Conservation (phyloP, 1,284 basidiomycete species). For the Melampsora larici-populina region DNA sequence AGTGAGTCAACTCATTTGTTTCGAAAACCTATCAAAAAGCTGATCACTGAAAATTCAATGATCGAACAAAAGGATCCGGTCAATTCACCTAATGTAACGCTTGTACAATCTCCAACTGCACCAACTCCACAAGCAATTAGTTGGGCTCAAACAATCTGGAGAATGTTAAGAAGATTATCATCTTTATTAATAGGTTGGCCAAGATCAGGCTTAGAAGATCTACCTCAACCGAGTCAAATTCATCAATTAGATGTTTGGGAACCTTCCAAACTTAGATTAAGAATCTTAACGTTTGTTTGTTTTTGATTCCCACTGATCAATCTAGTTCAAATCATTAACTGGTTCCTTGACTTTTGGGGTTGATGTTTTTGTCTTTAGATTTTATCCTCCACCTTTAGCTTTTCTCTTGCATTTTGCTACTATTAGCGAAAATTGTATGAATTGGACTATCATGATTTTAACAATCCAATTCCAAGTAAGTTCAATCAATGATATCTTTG, state of each 20-base stretch:
- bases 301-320: neutral
- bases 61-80: conserved; percentile 19
- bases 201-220: conserved; percentile 56
- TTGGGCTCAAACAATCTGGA: conserved; percentile 49
- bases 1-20: conserved; percentile 52
- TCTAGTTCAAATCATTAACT: neutral
- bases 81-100: conserved; percentile 31
- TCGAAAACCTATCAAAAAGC: neutral
- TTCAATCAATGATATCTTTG: conserved; percentile 47
- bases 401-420: conserved; percentile 68
- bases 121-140: conserved; percentile 51
- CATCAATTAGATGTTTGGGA: conserved; percentile 74
- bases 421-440: conserved; percentile 69
- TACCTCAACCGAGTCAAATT: conserved; percentile 58
- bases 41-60: too few relatives aligned
- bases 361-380: conserved; percentile 48
- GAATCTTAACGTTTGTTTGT: conserved; percentile 59
- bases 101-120: conserved; percentile 16
- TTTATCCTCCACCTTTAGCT: conserved; percentile 72
- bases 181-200: conserved; percentile 62
- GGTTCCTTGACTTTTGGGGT: neutral
- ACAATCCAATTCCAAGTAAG: conserved; percentile 64
- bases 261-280: conserved; percentile 68
- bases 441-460: conserved; percentile 63
- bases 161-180: conserved; percentile 63